These are phyloP conservation scores for Coprinopsis cinerea DNA, from an alignment of 768 basidiomycete species.

Conservation along the genomic window DNA sequence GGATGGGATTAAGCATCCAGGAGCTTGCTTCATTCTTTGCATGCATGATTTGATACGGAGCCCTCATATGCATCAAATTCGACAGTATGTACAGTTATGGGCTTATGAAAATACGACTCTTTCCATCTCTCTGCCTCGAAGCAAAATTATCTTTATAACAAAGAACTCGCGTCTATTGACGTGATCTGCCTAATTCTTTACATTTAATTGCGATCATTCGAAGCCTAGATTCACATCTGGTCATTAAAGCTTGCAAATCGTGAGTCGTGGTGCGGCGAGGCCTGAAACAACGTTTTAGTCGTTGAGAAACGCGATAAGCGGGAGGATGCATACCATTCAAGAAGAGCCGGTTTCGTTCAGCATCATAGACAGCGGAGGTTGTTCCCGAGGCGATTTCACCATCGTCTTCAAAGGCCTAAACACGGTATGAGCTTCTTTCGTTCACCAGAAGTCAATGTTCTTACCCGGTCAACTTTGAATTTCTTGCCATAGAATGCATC, in stretches of 20 bases:
- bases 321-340: constrained; percentile 43
- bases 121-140: constrained; percentile 5
- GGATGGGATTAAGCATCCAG: constrained; percentile 34
- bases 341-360: constrained; percentile 43
- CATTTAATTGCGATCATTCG: neutral
- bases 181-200: too few relatives aligned
- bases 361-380: constrained; percentile 54
- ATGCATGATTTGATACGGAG: constrained; percentile 9
- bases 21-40: constrained; percentile 5
- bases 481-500: constrained; percentile 55
- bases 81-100: constrained; percentile 13
- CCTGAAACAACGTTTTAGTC: constrained; percentile 18
- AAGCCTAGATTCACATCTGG: neutral
- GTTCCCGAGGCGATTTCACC: constrained; percentile 50
- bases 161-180: too few relatives aligned
- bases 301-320: neutral
- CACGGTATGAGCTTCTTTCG: neutral
- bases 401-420: constrained; percentile 62
- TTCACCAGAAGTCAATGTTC: constrained; percentile 1
- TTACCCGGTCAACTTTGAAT: constrained; percentile 52
- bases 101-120: constrained; percentile 25
- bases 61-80: neutral
- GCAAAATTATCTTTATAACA: too few relatives aligned
- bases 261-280: constrained; percentile 23
- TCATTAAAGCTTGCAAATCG: constrained; percentile 24